A percentile compares a stretch with the other conserved stretches of the same genome.
Evolutionary conservation across 371 early-diverging fungal species (phyloP).

Genomic region (Caulochytrium protostelioides): DNA sequence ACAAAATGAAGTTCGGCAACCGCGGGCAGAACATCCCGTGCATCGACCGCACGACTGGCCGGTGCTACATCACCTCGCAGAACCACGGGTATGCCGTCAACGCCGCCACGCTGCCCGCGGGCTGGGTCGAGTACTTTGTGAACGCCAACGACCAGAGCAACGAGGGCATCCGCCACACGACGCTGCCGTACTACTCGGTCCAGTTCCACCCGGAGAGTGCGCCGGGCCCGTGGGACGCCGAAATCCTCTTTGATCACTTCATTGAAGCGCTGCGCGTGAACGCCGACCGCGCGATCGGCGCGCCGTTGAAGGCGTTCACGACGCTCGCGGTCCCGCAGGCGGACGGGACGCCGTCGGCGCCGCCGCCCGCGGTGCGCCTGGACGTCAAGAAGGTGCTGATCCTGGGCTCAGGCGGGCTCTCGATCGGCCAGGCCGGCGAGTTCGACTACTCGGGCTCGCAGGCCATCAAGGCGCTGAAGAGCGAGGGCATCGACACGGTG

Average conservation of each 20-base stretch:
- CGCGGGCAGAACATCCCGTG: slow-evolving; percentile 97
- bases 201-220: slow-evolving; percentile 96
- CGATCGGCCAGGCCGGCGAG: slow-evolving; percentile 95
- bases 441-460: slow-evolving; percentile 92
- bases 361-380: slow-evolving; percentile 6
- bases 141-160: slow-evolving; percentile 95
- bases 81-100: slow-evolving; percentile 95
- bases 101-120: slow-evolving; percentile 44
- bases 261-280: slow-evolving; percentile 47
- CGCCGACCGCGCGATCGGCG: slow-evolving; percentile 40
- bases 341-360: slow-evolving; percentile 4
- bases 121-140: slow-evolving; percentile 72
- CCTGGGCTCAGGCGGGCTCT: slow-evolving; percentile 87
- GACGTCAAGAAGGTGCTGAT: slow-evolving; percentile 57
- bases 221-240: slow-evolving; percentile 93
- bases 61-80: slow-evolving; percentile 87
- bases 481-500: slow-evolving; percentile 76
- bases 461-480: slow-evolving; percentile 90
- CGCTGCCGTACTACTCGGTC: slow-evolving; percentile 79
- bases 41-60: slow-evolving; percentile 75
- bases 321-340: not conserved
- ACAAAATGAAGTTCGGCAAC: slow-evolving; percentile 93
- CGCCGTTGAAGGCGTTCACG: slow-evolving; percentile 36
- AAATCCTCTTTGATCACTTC: slow-evolving; percentile 83
- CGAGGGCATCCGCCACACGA: slow-evolving; percentile 81